Conservation (phyloP, 176 grass and related monocot species). For the bread wheat (Triticum aestivum) region IWGSC_CS_RefSeq_v2.1 NC_057802.1:539531358-539531857, state of each 20-base stretch:
- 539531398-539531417: neutral
- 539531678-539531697: neutral
- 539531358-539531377: slow-evolving; percentile 16
- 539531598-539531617: neutral
- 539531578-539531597: neutral
- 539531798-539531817: too few species aligned
- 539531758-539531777: too few species aligned
- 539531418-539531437: neutral
- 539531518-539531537: neutral
- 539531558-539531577: neutral
- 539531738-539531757: neutral
- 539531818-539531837: too few species aligned
- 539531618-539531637: neutral
- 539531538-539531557: neutral
- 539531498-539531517: neutral
- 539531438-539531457: neutral
- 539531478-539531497: too few species aligned
- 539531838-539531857: too few species aligned
- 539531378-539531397: neutral
- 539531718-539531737: neutral
- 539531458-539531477: neutral
- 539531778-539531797: neutral
- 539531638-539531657: too few species aligned
- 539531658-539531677: too few species aligned
- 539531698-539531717: neutral